phyloP scores from a whole-genome alignment of 768 basidiomycete genomes.

The Lactifluus hygrophoroides region DNA sequence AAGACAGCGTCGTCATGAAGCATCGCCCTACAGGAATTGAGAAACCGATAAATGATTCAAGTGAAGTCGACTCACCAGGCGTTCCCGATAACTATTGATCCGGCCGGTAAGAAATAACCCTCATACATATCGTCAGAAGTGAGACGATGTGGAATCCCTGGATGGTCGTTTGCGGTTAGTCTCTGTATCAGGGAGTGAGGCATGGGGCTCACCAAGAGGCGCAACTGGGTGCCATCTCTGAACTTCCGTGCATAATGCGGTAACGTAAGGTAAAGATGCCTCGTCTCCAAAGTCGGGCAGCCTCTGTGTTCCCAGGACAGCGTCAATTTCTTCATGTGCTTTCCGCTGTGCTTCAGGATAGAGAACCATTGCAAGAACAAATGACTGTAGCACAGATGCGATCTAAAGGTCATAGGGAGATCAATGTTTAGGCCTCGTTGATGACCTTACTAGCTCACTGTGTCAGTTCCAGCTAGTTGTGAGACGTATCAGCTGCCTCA shows the following conservation, averaged over 20 bases:
- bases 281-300: constrained; percentile 25
- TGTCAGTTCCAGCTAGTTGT: background rate
- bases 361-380: constrained; percentile 28
- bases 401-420: constrained; percentile 17
- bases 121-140: constrained; percentile 14
- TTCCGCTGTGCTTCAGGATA: constrained; percentile 26
- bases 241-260: constrained; percentile 24
- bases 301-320: constrained; percentile 24
- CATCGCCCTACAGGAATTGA: constrained; percentile 24
- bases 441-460: background rate
- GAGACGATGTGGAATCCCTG: constrained; percentile 13
- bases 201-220: constrained; percentile 21
- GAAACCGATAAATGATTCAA: background rate
- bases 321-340: constrained; percentile 28
- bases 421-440: background rate
- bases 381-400: constrained; percentile 25
- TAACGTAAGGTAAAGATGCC: constrained; percentile 23
- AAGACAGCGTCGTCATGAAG: constrained; percentile 27
- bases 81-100: constrained; percentile 1
- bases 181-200: background rate
- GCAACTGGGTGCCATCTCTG: constrained; percentile 27
- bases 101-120: constrained; percentile 17
- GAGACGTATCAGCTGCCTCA: background rate
- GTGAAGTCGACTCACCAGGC: background rate
- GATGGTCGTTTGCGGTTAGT: background rate